Conservation (phyloP, 176 grass and related monocot genomes). For the Bolboschoenus planiculmis region DNA sequence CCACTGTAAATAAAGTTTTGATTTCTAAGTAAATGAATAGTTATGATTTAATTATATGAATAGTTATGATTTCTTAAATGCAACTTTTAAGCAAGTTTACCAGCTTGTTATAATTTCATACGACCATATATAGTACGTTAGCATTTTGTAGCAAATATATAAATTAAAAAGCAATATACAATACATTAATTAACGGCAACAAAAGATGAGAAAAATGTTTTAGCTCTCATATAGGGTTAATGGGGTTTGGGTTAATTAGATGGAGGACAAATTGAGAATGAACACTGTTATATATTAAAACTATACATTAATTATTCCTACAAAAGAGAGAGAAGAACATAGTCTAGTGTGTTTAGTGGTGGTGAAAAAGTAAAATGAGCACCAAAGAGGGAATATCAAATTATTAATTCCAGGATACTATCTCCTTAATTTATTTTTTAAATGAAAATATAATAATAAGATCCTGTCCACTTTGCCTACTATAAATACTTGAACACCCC, state of each 20-base stretch:
- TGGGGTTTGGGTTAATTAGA: not conserved
- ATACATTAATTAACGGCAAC: too few relatives aligned
- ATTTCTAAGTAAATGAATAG: too few relatives aligned
- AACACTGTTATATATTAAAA: slow-evolving; percentile 4
- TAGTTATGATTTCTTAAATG: too few relatives aligned
- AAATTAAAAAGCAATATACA: too few relatives aligned
- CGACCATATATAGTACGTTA: too few relatives aligned
- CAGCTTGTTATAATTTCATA: too few relatives aligned
- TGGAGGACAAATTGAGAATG: not conserved
- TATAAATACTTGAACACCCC: slow-evolving; percentile 17
- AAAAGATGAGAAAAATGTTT: not conserved
- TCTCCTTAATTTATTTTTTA: not conserved
- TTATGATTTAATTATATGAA: too few relatives aligned
- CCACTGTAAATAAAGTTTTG: too few relatives aligned
- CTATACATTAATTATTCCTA: not conserved
- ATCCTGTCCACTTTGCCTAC: not conserved
- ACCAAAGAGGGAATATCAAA: slow-evolving; percentile 1
- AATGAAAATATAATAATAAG: not conserved
- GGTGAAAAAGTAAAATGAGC: not conserved
- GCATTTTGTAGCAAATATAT: too few relatives aligned
- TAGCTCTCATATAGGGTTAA: not conserved
- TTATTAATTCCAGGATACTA: not conserved
- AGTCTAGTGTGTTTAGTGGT: not conserved
- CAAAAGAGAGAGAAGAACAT: not conserved
- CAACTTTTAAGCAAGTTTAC: too few relatives aligned